A percentile compares a stretch with the other conserved stretches of the same genome.
Evolutionary conservation across 2,329 filamentous ascomycete species (phyloP).

Genomic region (Coniochaeta sp.): DNA sequence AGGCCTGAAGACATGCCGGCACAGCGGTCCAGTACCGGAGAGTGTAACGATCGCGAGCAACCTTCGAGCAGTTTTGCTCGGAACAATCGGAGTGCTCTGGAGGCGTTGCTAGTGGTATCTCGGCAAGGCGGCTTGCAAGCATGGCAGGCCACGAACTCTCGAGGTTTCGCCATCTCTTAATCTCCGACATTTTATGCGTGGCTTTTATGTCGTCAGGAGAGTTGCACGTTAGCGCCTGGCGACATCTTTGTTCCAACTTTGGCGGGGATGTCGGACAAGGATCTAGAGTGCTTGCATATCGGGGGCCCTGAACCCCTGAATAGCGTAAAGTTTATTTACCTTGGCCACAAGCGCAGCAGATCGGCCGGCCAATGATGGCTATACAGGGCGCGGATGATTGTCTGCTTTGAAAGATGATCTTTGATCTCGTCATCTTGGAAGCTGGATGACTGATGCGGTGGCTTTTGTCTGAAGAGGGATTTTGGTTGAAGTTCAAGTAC

Average conservation of each 20-base stretch:
- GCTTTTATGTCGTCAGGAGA: not conserved
- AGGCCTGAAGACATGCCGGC: no score
- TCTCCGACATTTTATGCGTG: not conserved
- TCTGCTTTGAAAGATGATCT: not conserved
- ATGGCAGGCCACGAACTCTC: not conserved
- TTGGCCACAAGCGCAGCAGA: not conserved
- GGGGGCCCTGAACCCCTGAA: not conserved
- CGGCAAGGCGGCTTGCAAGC: not conserved
- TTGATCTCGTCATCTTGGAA: not conserved
- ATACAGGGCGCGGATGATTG: not conserved
- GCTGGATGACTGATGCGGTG: not conserved
- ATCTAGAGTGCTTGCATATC: slow-evolving; percentile 8
- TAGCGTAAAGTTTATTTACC: not conserved
- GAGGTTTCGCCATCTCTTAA: not conserved
- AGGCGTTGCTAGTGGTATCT: not conserved
- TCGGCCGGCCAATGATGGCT: not conserved
- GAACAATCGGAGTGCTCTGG: not conserved
- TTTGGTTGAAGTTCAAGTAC: not conserved
- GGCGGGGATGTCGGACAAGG: slow-evolving; percentile 4
- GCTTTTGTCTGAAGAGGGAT: not conserved
- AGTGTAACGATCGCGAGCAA: no score
- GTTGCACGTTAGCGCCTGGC: not conserved
- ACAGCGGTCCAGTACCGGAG: no score
- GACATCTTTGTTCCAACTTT: not conserved
- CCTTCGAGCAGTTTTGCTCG: no score